Conservation (phyloP, 495 filamentous ascomycete species). For the Xylaria castorea region DNA sequence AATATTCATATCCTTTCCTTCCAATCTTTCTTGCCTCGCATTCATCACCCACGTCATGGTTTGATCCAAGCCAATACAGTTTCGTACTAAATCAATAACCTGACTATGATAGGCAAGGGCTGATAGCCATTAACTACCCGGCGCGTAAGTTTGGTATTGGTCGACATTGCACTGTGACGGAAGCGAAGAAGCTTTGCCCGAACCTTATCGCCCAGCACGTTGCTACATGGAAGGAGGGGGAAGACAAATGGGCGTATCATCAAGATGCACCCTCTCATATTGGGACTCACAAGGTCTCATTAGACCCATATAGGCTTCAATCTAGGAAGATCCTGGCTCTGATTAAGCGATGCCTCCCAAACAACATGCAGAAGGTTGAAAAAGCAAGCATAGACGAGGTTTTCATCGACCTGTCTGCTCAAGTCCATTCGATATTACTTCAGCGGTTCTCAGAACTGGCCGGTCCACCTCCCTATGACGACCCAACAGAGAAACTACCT, state of each 20-base stretch:
- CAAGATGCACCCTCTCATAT: constrained; percentile 79
- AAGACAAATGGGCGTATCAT: constrained; percentile 88
- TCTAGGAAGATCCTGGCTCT: constrained; percentile 80
- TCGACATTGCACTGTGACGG: constrained; percentile 73
- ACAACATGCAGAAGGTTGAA: constrained; percentile 74
- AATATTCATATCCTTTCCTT: constrained; percentile 13
- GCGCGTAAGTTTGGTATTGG: constrained; percentile 80
- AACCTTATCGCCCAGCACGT: constrained; percentile 88
- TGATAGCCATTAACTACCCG: constrained; percentile 97
- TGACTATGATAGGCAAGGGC: constrained; percentile 60
- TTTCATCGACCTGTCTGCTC: constrained; percentile 86
- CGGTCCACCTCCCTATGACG: constrained; percentile 68
- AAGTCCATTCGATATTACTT: constrained; percentile 77
- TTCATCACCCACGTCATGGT: constrained; percentile 1
- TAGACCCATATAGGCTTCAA: constrained; percentile 91
- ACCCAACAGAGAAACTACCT: constrained; percentile 74
- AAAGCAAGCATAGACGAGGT: constrained; percentile 93
- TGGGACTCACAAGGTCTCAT: constrained; percentile 85
- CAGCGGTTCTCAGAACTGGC: constrained; percentile 79
- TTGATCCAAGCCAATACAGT: neutral
- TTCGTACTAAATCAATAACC: constrained; percentile 26
- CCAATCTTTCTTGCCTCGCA: neutral
- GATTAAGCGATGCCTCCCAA: constrained; percentile 76
- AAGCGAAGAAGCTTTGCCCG: constrained; percentile 90
- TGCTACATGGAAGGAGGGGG: constrained; percentile 92